Evolutionary conservation across 2,329 filamentous ascomycete species (phyloP), one percentile per base, ranked within the genome.

Genomic region (Aspergillus tanneri): DNA sequence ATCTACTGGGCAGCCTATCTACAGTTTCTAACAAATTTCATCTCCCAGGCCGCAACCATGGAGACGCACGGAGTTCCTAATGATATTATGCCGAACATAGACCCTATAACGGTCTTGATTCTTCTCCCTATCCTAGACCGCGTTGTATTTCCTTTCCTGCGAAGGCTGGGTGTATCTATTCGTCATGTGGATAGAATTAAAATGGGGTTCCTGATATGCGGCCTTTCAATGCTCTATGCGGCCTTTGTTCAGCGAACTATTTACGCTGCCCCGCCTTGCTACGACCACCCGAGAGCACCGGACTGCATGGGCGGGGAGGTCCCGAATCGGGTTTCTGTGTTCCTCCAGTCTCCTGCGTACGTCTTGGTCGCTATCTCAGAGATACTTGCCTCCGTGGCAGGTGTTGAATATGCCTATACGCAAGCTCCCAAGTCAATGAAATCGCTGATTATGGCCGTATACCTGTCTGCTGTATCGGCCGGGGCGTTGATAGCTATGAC

Each of bases 231-330:
- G 76, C 64, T 78, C n/a, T 67, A 70, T 38, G 75, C 77, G 9
- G 68, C 74, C 12, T 69, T 79, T 7, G 70, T 74, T 11, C 79
- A 81, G 55, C 60, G 69, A 50, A 67, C 69, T 59, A 78, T 71
- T 63, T 90, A 90, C 75, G 66, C 78, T 63, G 72, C 71, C 47
- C 82, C 80, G 8, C 74, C 77, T 0, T 89, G 86, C 63, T 81
- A 83, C 42, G 64, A 75, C 36, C 56, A 79, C 8, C 55, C 83
- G 59, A 74, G 76, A n/a, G n/a, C n/a, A n/a, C n/a, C n/a, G n/a
- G n/a, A n/a, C n/a, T n/a, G n/a, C n/a, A n/a, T n/a, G n/a, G n/a
- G n/a, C n/a, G n/a, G n/a, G n/a, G n/a, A n/a, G n/a, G n/a, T n/a
- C n/a, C n/a, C n/a, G n/a, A n/a, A n/a, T n/a, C n/a, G n/a, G n/a